A percentile compares a stretch with the other conserved stretches of the same genome.
These are phyloP conservation scores for Wallacemonas collosoma DNA, from an alignment of 208 protist species.

Conservation along the genomic window DNA sequence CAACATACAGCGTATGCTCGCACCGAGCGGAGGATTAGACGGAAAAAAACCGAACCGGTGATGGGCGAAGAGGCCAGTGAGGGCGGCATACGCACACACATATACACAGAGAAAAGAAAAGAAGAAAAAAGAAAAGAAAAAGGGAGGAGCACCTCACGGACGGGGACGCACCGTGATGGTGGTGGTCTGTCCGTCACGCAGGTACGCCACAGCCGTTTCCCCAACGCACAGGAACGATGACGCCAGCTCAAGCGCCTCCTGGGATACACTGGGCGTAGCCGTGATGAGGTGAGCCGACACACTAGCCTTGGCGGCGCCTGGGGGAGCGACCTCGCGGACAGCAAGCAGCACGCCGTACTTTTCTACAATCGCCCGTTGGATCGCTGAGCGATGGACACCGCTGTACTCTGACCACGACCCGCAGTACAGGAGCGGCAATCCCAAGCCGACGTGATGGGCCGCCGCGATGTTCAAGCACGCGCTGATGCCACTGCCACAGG, in stretches of 20 bases:
- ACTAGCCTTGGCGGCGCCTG: neutral
- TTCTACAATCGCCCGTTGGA: constrained; percentile 47
- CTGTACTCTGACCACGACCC: constrained; percentile 88
- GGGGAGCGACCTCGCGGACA: neutral
- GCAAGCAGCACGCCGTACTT: constrained; percentile 44
- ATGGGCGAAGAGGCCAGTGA: no score
- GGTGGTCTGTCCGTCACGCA: constrained; percentile 41
- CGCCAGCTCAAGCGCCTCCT: constrained; percentile 37
- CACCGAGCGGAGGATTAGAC: neutral
- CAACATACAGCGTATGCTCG: no score
- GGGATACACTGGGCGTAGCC: constrained; percentile 27
- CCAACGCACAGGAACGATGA: constrained; percentile 58
- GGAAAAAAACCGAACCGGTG: neutral
- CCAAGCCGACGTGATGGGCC: constrained; percentile 61
- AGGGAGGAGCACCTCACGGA: neutral
- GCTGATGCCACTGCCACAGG: constrained; percentile 82
- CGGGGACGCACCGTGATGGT: constrained; percentile 35
- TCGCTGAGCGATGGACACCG: constrained; percentile 36
- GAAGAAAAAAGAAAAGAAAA: neutral
- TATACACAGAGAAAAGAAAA: neutral
- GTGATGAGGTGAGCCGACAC: constrained; percentile 25
- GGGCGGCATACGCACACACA: neutral
- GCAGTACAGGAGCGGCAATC: constrained; percentile 68
- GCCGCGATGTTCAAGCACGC: constrained; percentile 79
- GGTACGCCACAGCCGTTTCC: constrained; percentile 56